Percentiles rank a stretch among this genome's conserved stretches.
phyloP scores from a whole-genome alignment of 306 rosid species.

The Sechiopsis laciniata region DNA sequence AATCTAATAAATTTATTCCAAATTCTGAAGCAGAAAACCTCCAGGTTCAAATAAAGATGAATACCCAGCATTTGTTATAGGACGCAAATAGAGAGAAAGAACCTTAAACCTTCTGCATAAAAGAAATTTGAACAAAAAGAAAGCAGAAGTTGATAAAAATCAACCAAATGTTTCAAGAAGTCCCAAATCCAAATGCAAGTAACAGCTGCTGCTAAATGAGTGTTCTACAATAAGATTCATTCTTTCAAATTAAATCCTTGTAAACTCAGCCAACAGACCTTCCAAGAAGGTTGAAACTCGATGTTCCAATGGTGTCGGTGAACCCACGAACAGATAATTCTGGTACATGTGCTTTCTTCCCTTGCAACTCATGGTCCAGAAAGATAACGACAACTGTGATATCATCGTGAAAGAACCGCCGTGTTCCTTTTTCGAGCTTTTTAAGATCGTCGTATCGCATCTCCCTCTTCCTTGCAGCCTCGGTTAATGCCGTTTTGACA shows the following conservation, averaged over 20 bases:
- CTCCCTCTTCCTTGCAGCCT: slow-evolving; percentile 64
- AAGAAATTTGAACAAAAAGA: slow-evolving; percentile 21
- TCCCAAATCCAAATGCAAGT: slow-evolving; percentile 25
- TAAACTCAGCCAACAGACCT: slow-evolving; percentile 23
- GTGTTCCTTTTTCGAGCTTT: slow-evolving; percentile 52
- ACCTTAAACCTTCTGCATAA: slow-evolving; percentile 18
- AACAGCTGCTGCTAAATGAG: slow-evolving; percentile 30
- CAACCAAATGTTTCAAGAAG: slow-evolving; percentile 22
- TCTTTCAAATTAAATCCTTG: slow-evolving; percentile 25
- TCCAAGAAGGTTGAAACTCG: slow-evolving; percentile 43
- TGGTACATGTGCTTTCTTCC: slow-evolving; percentile 40
- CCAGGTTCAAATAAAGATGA: slow-evolving; percentile 14
- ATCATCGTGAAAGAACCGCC: slow-evolving; percentile 76
- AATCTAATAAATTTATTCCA: slow-evolving; percentile 16
- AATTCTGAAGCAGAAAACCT: slow-evolving; percentile 8
- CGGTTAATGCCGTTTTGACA: slow-evolving; percentile 52
- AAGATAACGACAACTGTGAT: slow-evolving; percentile 70
- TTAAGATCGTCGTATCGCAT: slow-evolving; percentile 67
- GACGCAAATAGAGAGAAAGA: not conserved
- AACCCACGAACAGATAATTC: slow-evolving; percentile 71
- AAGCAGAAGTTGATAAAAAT: slow-evolving; percentile 27
- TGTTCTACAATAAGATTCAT: slow-evolving; percentile 28
- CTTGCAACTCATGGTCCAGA: slow-evolving; percentile 45
- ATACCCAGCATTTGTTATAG: not conserved
- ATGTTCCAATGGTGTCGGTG: slow-evolving; percentile 55